These are phyloP conservation scores for Hericium erinaceus DNA, from an alignment of 768 basidiomycete species.

Conservation along the genomic window DNA sequence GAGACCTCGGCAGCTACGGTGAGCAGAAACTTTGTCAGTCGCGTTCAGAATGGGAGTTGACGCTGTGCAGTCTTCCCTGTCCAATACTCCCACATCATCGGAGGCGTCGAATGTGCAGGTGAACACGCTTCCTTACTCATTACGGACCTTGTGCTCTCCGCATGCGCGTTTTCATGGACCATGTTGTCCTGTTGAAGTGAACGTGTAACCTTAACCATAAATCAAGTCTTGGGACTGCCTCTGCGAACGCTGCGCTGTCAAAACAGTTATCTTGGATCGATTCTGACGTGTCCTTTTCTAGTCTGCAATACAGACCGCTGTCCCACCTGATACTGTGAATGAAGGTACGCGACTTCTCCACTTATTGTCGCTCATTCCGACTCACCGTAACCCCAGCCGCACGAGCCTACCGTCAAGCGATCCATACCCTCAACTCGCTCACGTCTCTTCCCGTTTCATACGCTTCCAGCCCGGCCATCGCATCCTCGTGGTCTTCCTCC, in stretches of 20 bases:
- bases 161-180: background rate
- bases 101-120: background rate
- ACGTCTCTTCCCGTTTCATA: conserved; percentile 50
- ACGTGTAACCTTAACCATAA: conserved; percentile 9
- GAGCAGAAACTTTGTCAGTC: no score
- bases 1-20: no score
- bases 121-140: background rate
- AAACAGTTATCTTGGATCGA: background rate
- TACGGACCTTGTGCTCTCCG: background rate
- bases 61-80: no score
- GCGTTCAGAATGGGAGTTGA: no score
- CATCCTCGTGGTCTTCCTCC: conserved; percentile 30
- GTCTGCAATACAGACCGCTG: background rate
- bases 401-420: conserved; percentile 69
- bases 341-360: conserved; percentile 2
- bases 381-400: conserved; percentile 35
- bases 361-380: no score
- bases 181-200: background rate
- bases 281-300: background rate
- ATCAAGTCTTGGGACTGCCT: background rate
- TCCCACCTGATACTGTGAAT: conserved; percentile 1
- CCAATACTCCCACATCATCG: no score
- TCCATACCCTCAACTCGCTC: conserved; percentile 55
- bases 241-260: no score
- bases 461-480: conserved; percentile 39